Percentiles rank a stretch among this genome's conserved stretches.
Conservation (phyloP, 2,329 filamentous ascomycete species). For the Aspergillus transmontanensis region DNA sequence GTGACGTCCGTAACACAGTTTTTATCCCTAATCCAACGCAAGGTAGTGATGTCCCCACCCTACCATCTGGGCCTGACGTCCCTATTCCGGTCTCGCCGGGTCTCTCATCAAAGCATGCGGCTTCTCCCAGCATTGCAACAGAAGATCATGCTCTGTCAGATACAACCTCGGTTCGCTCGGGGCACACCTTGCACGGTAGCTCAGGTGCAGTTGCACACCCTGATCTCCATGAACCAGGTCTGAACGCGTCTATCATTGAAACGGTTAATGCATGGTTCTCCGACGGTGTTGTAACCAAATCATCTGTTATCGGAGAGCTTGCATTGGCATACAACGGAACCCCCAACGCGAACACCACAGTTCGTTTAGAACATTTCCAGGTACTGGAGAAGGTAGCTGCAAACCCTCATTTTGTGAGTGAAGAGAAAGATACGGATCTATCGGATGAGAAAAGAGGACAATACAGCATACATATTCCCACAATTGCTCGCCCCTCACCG, state of each 20-base stretch:
- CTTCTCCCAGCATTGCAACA: conserved; percentile 57
- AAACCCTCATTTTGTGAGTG: conserved; percentile 86
- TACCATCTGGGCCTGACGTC: conserved; percentile 28
- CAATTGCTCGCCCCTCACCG: conserved; percentile 65
- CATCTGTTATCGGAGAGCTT: conserved; percentile 82
- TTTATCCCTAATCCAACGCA: conserved; percentile 64
- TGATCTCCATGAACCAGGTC: conserved; percentile 74
- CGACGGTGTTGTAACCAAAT: conserved; percentile 68
- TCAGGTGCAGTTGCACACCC: conserved; percentile 74
- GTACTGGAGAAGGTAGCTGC: conserved; percentile 90
- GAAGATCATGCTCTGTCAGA: conserved; percentile 75
- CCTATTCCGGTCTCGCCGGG: conserved; percentile 40
- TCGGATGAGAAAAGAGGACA: conserved; percentile 70
- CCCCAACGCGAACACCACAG: conserved; percentile 56
- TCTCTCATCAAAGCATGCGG: conserved; percentile 37
- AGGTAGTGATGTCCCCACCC: conserved; percentile 35
- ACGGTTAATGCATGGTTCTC: conserved; percentile 86
- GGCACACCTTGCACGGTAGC: conserved; percentile 73
- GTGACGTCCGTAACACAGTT: conserved; percentile 90
- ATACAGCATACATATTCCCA: conserved; percentile 74
- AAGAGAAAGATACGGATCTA: conserved; percentile 43
- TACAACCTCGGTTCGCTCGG: conserved; percentile 87
- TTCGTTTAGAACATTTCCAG: conserved; percentile 85
- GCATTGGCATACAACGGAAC: conserved; percentile 75
- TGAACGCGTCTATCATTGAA: conserved; percentile 89